Evolutionary conservation across 441 rosid genomes (phyloP).

Genomic region (Brassica balearica): DNA sequence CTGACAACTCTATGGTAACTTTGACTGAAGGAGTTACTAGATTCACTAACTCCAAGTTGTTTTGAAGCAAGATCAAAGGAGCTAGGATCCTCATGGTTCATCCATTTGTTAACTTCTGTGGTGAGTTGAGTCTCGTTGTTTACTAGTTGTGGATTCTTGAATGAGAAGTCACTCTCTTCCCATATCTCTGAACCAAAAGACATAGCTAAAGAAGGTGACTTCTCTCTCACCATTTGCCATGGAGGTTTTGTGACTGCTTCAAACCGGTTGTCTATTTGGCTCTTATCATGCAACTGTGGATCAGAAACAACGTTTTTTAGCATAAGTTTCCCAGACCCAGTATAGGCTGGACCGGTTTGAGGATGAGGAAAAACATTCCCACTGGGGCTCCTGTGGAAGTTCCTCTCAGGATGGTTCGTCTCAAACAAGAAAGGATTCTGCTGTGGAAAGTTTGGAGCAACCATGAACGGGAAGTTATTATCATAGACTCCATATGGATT

Average conservation of each 20-base stretch:
- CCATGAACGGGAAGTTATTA: constrained; percentile 43
- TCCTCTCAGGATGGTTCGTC: constrained; percentile 47
- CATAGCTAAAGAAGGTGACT: not conserved
- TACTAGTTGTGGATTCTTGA: constrained; percentile 35
- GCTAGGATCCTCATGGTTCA: constrained; percentile 19
- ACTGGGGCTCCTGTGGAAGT: constrained; percentile 54
- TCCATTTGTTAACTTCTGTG: constrained; percentile 17
- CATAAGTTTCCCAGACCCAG: constrained; percentile 40
- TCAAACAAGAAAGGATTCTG: constrained; percentile 52
- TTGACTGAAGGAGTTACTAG: constrained; percentile 35
- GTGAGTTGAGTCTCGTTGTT: constrained; percentile 32
- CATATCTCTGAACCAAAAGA: not conserved
- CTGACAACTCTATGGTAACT: constrained; percentile 32
- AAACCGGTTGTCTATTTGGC: constrained; percentile 41
- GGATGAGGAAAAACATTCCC: constrained; percentile 48
- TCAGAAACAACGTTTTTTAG: constrained; percentile 66
- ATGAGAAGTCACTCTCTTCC: constrained; percentile 35
- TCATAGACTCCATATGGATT: constrained; percentile 46
- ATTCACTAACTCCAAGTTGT: constrained; percentile 38
- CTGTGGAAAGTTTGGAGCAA: constrained; percentile 48
- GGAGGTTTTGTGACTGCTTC: constrained; percentile 46
- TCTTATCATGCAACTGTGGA: constrained; percentile 58
- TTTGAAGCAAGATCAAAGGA: constrained; percentile 44
- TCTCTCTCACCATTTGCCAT: constrained; percentile 40
- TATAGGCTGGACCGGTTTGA: constrained; percentile 42